These are phyloP conservation scores for Boletus edulis DNA, from an alignment of 768 basidiomycete genomes.

Conservation along the genomic window DNA sequence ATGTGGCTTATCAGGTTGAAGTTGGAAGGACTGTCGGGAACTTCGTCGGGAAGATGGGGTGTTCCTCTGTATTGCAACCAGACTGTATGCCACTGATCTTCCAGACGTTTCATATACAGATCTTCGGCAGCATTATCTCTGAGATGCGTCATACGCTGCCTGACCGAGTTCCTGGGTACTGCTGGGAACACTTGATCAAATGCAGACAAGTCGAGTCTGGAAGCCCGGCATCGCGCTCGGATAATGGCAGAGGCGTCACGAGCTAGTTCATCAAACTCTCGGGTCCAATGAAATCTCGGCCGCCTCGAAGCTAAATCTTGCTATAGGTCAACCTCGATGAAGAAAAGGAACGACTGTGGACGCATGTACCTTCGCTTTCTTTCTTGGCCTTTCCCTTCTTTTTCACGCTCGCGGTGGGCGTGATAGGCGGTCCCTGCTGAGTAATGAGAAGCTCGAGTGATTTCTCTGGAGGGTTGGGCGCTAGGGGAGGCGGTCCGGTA, in stretches of 20 bases:
- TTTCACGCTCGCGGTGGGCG: slow-evolving; percentile 32
- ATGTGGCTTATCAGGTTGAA: slow-evolving; percentile 84
- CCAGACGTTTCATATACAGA: slow-evolving; percentile 73
- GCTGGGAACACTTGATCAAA: slow-evolving; percentile 79
- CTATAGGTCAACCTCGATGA: slow-evolving; percentile 1
- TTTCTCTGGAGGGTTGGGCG: slow-evolving; percentile 47
- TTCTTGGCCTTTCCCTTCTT: slow-evolving; percentile 31
- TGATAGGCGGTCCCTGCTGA: slow-evolving; percentile 47
- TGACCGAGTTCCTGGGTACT: slow-evolving; percentile 68
- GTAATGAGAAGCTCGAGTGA: slow-evolving; percentile 50
- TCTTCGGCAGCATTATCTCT: slow-evolving; percentile 63
- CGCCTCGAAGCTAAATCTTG: slow-evolving; percentile 38
- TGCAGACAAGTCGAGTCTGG: slow-evolving; percentile 67
- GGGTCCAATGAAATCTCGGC: slow-evolving; percentile 78
- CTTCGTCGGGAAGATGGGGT: slow-evolving; percentile 63
- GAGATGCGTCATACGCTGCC: slow-evolving; percentile 63
- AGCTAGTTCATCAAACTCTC: slow-evolving; percentile 85
- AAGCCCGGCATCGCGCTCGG: slow-evolving; percentile 66
- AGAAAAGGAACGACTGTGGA: neutral
- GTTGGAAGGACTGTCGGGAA: slow-evolving; percentile 62
- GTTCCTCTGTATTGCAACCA: slow-evolving; percentile 75
- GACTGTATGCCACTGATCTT: slow-evolving; percentile 77
- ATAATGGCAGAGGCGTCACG: slow-evolving; percentile 84
- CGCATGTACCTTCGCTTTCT: slow-evolving; percentile 28
- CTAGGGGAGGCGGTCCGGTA: slow-evolving; percentile 37